Percentiles rank a stretch among this genome's conserved stretches.
phyloP scores from a whole-genome alignment of 257 asterid species.

The Handroanthus guayacan region DNA sequence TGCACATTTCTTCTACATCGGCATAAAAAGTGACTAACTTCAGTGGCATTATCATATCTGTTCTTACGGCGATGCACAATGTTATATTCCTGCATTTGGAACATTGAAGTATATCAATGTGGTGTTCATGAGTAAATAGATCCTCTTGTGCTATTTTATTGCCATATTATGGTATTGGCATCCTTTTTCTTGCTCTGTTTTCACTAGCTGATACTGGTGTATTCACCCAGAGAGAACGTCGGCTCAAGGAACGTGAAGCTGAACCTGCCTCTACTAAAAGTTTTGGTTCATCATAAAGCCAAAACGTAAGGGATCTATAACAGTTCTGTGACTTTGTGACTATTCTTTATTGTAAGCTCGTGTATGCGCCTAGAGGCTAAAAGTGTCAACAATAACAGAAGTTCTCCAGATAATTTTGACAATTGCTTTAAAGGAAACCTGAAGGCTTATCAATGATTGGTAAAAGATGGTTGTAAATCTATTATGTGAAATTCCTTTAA shows the following conservation, averaged over 20 bases:
- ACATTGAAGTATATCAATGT: conserved; percentile 3
- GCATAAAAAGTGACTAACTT: background rate
- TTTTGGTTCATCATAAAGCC: conserved; percentile 47
- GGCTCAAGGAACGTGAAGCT: conserved; percentile 69
- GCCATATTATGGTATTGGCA: background rate
- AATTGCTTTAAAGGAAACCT: background rate
- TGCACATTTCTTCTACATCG: conserved; percentile 6
- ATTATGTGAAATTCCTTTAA: background rate
- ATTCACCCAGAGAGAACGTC: conserved; percentile 66
- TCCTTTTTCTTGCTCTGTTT: background rate
- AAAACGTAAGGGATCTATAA: conserved; percentile 3
- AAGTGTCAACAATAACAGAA: background rate
- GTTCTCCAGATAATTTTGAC: background rate
- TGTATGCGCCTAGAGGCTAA: conserved; percentile 19
- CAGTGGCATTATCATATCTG: background rate
- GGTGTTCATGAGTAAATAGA: conserved; percentile 13
- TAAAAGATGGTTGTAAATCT: conserved; percentile 17
- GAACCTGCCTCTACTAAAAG: conserved; percentile 56
- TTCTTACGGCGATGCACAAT: background rate
- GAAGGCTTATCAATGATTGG: background rate
- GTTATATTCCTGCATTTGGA: conserved; percentile 30
- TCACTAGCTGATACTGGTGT: conserved; percentile 30
- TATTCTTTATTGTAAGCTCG: background rate
- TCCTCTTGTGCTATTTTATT: background rate
- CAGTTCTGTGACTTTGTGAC: conserved; percentile 23